Evolutionary conservation across 2,329 filamentous ascomycete genomes (phyloP), one percentile per base, ranked within the genome.

Genomic region (Ophiocordyceps robertsii): DNA sequence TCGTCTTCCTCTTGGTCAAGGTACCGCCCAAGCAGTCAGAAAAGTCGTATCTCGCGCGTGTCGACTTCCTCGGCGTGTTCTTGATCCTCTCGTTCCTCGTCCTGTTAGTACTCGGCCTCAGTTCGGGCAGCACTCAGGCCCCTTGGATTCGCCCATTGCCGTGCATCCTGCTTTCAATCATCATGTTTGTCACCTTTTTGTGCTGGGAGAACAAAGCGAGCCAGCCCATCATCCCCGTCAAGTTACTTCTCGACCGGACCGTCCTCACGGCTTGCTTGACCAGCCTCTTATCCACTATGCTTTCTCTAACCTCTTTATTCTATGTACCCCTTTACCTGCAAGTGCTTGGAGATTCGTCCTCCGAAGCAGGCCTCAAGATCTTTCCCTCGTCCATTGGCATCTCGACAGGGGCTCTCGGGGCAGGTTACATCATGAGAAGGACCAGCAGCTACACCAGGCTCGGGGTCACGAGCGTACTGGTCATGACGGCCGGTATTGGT

Each of bases 311-410:
- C 37, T 63, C 79, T 21, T 63, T 90, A 41, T 93, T 89, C 60
- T 94, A 93, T 59, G 70, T 83, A 1, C 88, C 88, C 0, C 69
- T 95, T 9, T 93, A 87, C 62, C 81, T 92, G 49, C 84, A 94
- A 59, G 75, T 88, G 2, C 75, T 79, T 31, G 84, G 84, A n/a
- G 66, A 79, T 44, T 77, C 78, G 0, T 69, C 85, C 1, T 86
- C 84, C 0, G 65, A 73, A 19, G 77, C 87, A 0, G 87, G 85
- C 1, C 64, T 82, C 2, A 75, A 81, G 37, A 67, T 93, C 32
- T 71, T 90, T 14, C 82, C 84, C 2, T 75, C 84, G 33, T 79
- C 85, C 0, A 57, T 85, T 13, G 87, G 85, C 8, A 73, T 80
- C 11, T 83, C 82, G 2, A 48, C 86, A 37, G 79, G 81, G 24